Conservation (phyloP, 208 protist genomes). For the Naegleria lovaniensis region DNA sequence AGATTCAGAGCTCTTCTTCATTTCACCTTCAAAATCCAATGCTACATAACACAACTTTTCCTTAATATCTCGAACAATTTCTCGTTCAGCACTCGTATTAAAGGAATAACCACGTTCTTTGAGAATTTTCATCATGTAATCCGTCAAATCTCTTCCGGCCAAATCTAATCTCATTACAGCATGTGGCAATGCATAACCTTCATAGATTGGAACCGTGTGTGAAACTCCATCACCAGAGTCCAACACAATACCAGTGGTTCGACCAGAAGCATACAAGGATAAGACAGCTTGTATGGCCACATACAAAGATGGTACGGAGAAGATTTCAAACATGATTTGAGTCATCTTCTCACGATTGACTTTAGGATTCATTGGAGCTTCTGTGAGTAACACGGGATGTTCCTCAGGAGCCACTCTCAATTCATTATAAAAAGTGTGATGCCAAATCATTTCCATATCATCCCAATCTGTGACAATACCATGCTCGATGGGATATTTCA, state of each 20-base stretch:
- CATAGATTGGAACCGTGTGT: too few species aligned
- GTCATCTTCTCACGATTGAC: constrained; percentile 86
- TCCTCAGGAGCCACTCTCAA: constrained; percentile 73
- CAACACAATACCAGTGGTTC: too few species aligned
- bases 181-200: too few species aligned
- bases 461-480: constrained; percentile 76
- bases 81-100: constrained; percentile 85
- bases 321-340: too few species aligned
- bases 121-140: constrained; percentile 87
- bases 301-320: too few species aligned
- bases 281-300: too few species aligned
- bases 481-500: constrained; percentile 57
- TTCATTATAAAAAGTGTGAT: constrained; percentile 86
- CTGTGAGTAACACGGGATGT: constrained; percentile 58
- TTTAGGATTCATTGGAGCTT: constrained; percentile 57
- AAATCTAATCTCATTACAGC: constrained; percentile 40
- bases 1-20: constrained; percentile 74
- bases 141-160: constrained; percentile 75
- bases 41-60: constrained; percentile 78
- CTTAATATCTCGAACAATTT: constrained; percentile 92
- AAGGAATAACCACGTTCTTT: constrained; percentile 90
- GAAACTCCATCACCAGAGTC: too few species aligned
- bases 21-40: constrained; percentile 53
- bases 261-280: too few species aligned
- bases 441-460: constrained; percentile 78